Base-by-base conservation (phyloP, 768 basidiomycete genomes). In the Hemileccinum rubropunctum region DNA sequence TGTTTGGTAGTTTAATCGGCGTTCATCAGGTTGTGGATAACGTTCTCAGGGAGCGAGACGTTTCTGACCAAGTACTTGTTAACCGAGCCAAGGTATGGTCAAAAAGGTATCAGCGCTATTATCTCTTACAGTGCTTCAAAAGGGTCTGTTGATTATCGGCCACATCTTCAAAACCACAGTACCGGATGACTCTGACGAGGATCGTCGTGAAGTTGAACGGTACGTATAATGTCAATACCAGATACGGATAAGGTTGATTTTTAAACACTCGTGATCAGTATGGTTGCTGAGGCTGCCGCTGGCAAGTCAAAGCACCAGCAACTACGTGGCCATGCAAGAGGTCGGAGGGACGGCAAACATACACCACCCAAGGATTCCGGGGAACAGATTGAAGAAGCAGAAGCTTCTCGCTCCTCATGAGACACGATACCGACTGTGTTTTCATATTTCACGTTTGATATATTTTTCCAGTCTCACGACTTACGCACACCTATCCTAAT, bases 181-280 rank as follows among this genome's bases (percentile, higher is more conserved):
- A 27, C 88, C 97, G 3, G 95, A 98, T 63, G 93, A 91, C 64
- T 85, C 90, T 8, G 95, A 97, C 62, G 88, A 88, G 64, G 97
- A 97, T 62, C 83, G 97, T 21, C 80, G 97, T 42, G 93, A 98
- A 68, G 81, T 99, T 17, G 97, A 99, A 71, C 75, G 93, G 88
- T 91, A 59, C 23, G 83, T 65, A 6, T 13, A 46, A 9, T n/a
- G 27, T 17, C 26, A 20, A 26, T 21, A 9, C 10, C 23, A 4
- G 9, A 4, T 34, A 4, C 34, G 14, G 33, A 47, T 23, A 21
- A 36, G 30, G 7, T 43, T 56, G 35, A 61, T 18, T 41, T 37
- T 47, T 36, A 30, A 30, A 30, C 28, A 9, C 27, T 14, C 14
- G 21, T 21, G 26, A 42, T 36, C 59, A 91, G 89, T 51, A 88